Conservation (phyloP, 345 rosid species). For the Cardamine occulta region DNA sequence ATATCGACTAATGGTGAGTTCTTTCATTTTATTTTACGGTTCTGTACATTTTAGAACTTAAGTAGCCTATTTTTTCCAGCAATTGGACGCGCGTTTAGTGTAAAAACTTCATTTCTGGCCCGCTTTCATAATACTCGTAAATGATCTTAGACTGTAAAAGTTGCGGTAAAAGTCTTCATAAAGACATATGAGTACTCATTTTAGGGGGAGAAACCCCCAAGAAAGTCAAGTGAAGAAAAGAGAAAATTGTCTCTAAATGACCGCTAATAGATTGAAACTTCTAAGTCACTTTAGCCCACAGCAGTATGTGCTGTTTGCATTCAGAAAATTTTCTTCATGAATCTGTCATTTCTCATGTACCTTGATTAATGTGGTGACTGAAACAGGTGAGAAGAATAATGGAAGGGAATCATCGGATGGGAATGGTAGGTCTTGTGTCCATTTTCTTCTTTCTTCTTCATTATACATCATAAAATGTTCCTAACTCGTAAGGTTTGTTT, state of each 20-base stretch:
- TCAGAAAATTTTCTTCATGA: background rate
- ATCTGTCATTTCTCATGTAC: constrained; percentile 4
- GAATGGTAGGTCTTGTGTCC: constrained; percentile 66
- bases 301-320: constrained; percentile 20
- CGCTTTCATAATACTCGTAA: background rate
- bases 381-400: constrained; percentile 85
- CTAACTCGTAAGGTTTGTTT: constrained; percentile 19
- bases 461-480: constrained; percentile 14
- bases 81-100: background rate
- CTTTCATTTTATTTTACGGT: background rate
- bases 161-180: constrained; percentile 14
- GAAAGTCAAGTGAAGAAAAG: constrained; percentile 18
- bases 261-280: constrained; percentile 5
- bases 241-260: background rate
- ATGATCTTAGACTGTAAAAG: constrained; percentile 16
- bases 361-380: constrained; percentile 31
- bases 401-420: constrained; percentile 98
- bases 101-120: background rate
- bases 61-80: constrained; percentile 9
- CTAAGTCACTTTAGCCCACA: background rate
- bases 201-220: background rate
- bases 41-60: constrained; percentile 20
- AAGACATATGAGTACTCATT: background rate
- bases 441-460: constrained; percentile 28
- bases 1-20: constrained; percentile 90